Percentiles rank a stretch among this genome's conserved stretches.
Conservation (phyloP, 176 grass and related monocot species). For the Zea mays region DNA sequence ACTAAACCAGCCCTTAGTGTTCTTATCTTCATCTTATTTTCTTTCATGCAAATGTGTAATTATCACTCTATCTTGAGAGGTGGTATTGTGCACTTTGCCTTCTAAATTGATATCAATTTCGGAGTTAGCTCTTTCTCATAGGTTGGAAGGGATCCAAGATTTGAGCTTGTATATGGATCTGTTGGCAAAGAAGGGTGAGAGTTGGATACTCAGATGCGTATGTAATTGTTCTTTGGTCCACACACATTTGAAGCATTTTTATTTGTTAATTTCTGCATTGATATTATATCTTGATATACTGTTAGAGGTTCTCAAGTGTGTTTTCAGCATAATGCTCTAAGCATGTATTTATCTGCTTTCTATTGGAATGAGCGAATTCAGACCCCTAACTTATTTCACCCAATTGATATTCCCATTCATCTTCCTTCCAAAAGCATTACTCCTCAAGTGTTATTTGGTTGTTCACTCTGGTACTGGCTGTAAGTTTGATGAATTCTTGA, state of each 20-base stretch:
- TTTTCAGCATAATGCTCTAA: background rate
- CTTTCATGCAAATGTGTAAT: background rate
- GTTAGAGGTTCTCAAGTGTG: background rate
- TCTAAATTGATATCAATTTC: conserved; percentile 8
- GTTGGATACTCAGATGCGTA: background rate
- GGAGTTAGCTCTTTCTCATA: conserved; percentile 30
- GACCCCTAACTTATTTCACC: too few species aligned
- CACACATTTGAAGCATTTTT: background rate
- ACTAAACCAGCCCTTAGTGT: background rate
- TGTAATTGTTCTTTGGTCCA: background rate
- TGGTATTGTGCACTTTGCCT: background rate
- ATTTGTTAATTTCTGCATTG: background rate
- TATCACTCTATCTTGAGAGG: background rate
- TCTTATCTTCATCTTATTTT: background rate
- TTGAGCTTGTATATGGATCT: conserved; percentile 71
- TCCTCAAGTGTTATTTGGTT: too few species aligned
- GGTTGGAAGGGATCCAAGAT: conserved; percentile 81
- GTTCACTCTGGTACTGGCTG: too few species aligned
- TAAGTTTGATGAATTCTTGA: too few species aligned
- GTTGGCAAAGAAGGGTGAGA: conserved; percentile 77
- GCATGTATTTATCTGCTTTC: too few species aligned
- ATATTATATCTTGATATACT: background rate
- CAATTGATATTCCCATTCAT: too few species aligned
- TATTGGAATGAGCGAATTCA: too few species aligned
- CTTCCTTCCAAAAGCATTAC: too few species aligned